Evolutionary conservation across 2,329 filamentous ascomycete genomes (phyloP).

Genomic region (Sporothrix euskadiensis): DNA sequence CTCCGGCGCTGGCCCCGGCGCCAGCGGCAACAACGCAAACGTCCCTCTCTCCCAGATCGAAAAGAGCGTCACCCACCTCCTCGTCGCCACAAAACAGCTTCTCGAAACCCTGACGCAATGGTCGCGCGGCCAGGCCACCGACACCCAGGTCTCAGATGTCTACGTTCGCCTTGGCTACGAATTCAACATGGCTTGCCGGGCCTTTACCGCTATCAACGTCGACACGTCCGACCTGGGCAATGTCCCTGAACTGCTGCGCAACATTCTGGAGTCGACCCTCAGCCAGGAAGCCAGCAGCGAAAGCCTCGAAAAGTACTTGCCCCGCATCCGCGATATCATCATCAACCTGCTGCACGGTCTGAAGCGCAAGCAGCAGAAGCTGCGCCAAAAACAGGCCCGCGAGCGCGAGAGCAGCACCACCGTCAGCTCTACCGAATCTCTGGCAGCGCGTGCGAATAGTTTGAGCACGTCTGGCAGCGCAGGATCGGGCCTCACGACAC

Average conservation of each 20-base stretch:
- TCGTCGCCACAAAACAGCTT: slow-evolving; percentile 96
- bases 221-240: slow-evolving; percentile 93
- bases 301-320: slow-evolving; percentile 90
- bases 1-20: slow-evolving; percentile 10
- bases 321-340: slow-evolving; percentile 95
- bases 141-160: slow-evolving; percentile 95
- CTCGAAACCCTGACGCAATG: slow-evolving; percentile 97
- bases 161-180: slow-evolving; percentile 97
- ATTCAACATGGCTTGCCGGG: slow-evolving; percentile 97
- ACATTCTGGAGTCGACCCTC: slow-evolving; percentile 90
- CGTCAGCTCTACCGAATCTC: slow-evolving; percentile 40
- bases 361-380: slow-evolving; percentile 93
- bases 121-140: slow-evolving; percentile 88
- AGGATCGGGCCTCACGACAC: slow-evolving; percentile 57
- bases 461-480: slow-evolving; percentile 60
- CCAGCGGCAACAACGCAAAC: slow-evolving; percentile 45
- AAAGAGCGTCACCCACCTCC: slow-evolving; percentile 95
- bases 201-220: slow-evolving; percentile 95
- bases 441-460: slow-evolving; percentile 48
- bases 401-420: slow-evolving; percentile 63
- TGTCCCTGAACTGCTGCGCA: slow-evolving; percentile 85
- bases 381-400: slow-evolving; percentile 64
- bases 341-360: slow-evolving; percentile 94
- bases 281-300: slow-evolving; percentile 94
- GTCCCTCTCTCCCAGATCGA: slow-evolving; percentile 91